Evolutionary conservation across 2,329 filamentous ascomycete genomes (phyloP).

Genomic region (Ampelomyces quisqualis): DNA sequence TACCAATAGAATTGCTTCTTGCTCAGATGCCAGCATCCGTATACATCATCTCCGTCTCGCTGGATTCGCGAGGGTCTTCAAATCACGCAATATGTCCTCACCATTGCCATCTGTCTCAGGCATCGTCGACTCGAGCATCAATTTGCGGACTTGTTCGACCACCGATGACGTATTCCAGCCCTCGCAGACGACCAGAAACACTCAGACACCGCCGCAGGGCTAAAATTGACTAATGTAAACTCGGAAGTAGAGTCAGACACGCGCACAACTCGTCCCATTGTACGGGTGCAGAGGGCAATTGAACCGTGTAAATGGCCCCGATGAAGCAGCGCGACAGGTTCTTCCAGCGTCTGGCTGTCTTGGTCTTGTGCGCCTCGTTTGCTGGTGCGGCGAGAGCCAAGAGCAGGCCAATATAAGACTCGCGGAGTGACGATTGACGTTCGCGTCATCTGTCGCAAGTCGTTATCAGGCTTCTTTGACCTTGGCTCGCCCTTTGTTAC

Average conservation of each 20-base stretch:
- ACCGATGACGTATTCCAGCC: constrained; percentile 10
- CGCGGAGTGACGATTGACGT: constrained; percentile 4
- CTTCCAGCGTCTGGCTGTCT: constrained; percentile 11
- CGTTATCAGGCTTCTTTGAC: constrained; percentile 13
- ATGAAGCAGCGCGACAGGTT: constrained; percentile 12
- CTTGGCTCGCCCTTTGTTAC: constrained; percentile 7
- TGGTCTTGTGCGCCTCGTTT: constrained; percentile 15
- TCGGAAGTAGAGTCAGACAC: constrained; percentile 23
- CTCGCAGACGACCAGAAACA: constrained; percentile 10
- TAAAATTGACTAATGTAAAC: constrained; percentile 29
- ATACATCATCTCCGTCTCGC: constrained; percentile 5
- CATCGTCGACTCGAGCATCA: background rate
- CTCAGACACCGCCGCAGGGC: constrained; percentile 19
- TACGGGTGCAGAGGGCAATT: constrained; percentile 12
- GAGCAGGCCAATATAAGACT: constrained; percentile 16
- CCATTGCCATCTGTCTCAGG: background rate
- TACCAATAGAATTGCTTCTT: constrained; percentile 19
- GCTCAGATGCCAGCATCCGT: background rate
- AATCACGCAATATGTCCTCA: background rate
- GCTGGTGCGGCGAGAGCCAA: constrained; percentile 16
- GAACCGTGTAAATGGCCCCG: constrained; percentile 9
- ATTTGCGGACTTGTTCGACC: background rate
- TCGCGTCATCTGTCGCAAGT: constrained; percentile 16
- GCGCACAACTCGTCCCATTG: constrained; percentile 15
- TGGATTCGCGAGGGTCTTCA: background rate